Evolutionary conservation across 306 rosid species (phyloP).

Genomic region (Geum urbanum): DNA sequence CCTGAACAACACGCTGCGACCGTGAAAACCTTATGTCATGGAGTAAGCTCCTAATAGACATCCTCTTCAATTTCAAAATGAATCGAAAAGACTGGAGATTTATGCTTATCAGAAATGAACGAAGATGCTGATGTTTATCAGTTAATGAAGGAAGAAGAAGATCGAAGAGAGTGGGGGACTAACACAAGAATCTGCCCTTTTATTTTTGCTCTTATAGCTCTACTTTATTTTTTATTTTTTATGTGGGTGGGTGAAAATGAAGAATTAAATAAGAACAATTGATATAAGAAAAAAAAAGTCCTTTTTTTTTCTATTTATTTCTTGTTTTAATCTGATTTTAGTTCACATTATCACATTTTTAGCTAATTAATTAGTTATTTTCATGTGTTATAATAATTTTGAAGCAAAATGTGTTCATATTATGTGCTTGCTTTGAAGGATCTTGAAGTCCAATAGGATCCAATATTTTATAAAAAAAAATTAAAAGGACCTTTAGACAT

Average conservation of each 20-base stretch:
- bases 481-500: no score
- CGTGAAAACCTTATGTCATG: conserved; percentile 70
- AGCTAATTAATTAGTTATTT: no score
- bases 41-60: conserved; percentile 58
- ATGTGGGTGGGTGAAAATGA: background rate
- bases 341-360: no score
- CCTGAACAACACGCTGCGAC: conserved; percentile 65
- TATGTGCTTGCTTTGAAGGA: no score
- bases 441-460: no score
- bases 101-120: background rate
- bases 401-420: no score
- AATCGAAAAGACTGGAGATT: background rate
- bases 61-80: background rate
- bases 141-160: background rate
- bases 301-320: no score
- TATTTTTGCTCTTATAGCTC: background rate
- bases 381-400: no score
- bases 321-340: no score
- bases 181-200: background rate
- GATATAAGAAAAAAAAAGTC: no score
- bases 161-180: background rate
- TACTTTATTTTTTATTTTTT: background rate
- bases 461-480: no score
- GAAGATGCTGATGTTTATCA: background rate
- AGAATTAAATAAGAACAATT: background rate